Evolutionary conservation across 805 yeast species (phyloP).

Genomic region (Yarrowia alimentaria): DNA sequence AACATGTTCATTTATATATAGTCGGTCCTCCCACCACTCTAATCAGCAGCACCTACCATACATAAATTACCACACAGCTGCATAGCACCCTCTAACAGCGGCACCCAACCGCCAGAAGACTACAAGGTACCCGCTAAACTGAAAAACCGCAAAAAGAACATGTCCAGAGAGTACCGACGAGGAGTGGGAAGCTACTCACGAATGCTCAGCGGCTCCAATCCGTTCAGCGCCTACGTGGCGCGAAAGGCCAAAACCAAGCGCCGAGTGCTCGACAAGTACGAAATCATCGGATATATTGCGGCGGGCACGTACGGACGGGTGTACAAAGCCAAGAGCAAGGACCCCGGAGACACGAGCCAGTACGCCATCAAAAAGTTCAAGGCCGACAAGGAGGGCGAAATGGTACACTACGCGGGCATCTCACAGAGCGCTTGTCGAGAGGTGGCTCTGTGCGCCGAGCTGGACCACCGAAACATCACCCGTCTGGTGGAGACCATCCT

Average conservation of each 20-base stretch:
- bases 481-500: constrained; percentile 76
- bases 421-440: constrained; percentile 96
- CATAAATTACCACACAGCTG: too few species aligned
- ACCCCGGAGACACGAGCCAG: constrained; percentile 36
- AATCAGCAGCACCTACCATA: too few species aligned
- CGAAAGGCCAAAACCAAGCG: constrained; percentile 20
- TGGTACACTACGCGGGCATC: constrained; percentile 86
- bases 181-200: constrained; percentile 24
- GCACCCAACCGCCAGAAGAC: too few species aligned
- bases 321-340: constrained; percentile 66
- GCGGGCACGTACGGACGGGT: constrained; percentile 98
- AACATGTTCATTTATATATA: too few species aligned
- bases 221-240: constrained; percentile 20
- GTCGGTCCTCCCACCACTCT: too few species aligned
- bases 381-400: constrained; percentile 88
- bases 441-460: constrained; percentile 90
- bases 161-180: constrained; percentile 26
- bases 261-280: constrained; percentile 80
- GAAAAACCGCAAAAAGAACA: too few species aligned
- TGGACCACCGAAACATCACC: constrained; percentile 75
- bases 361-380: constrained; percentile 95
- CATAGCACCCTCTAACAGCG: too few species aligned
- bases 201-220: constrained; percentile 17
- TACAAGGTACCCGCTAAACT: too few species aligned
- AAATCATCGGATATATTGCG: constrained; percentile 90